Evolutionary conservation across 805 yeast species (phyloP).

Genomic region (Lipomyces yamanashiensis): DNA sequence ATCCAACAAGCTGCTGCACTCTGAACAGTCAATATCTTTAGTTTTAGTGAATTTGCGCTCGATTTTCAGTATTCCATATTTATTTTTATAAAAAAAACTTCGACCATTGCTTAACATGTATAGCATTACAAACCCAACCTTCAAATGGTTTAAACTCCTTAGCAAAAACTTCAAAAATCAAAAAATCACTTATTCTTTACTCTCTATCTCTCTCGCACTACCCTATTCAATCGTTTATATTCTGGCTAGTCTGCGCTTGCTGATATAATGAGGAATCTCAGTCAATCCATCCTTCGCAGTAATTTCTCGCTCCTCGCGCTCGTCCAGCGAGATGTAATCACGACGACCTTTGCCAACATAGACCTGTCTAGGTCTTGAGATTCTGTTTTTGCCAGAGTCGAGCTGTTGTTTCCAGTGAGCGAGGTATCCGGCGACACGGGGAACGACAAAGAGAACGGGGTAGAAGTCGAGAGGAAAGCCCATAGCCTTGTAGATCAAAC

Average conservation of each 20-base stretch:
- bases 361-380: slow-evolving; percentile 34
- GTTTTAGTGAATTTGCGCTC: too few relatives aligned
- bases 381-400: slow-evolving; percentile 34
- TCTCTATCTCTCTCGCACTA: too few relatives aligned
- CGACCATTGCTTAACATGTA: too few relatives aligned
- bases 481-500: slow-evolving; percentile 36
- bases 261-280: slow-evolving; percentile 34
- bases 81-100: too few relatives aligned
- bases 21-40: too few relatives aligned
- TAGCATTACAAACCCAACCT: too few relatives aligned
- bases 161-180: neutral
- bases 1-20: too few relatives aligned
- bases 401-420: slow-evolving; percentile 38
- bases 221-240: neutral
- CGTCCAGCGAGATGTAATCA: slow-evolving; percentile 29
- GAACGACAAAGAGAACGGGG: slow-evolving; percentile 36
- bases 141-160: too few relatives aligned
- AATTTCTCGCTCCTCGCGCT: slow-evolving; percentile 25
- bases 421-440: slow-evolving; percentile 35
- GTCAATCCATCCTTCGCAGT: slow-evolving; percentile 22
- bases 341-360: slow-evolving; percentile 33
- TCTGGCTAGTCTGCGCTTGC: slow-evolving; percentile 30
- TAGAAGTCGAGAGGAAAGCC: slow-evolving; percentile 37
- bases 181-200: neutral
- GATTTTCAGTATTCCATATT: too few relatives aligned